Conservation (phyloP, 1,284 basidiomycete genomes). For the Cryptococcus hybrid region DNA sequence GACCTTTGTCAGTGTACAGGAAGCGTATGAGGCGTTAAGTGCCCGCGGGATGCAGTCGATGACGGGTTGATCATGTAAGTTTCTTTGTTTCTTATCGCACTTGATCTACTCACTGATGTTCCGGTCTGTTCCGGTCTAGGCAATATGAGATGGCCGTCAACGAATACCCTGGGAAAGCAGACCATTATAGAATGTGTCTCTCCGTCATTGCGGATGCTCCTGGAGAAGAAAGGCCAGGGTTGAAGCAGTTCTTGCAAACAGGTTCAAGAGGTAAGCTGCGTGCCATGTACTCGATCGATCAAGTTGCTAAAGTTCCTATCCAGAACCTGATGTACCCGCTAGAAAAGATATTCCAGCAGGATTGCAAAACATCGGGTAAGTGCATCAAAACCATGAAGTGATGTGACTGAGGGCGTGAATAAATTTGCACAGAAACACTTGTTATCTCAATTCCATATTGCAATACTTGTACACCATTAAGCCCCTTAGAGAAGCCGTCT, state of each 20-base stretch:
- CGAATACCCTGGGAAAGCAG: conserved; percentile 37
- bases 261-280: conserved; percentile 19
- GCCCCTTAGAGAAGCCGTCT: conserved; percentile 43
- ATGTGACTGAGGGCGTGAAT: background rate
- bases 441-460: conserved; percentile 49
- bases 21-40: conserved; percentile 42
- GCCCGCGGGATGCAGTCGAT: conserved; percentile 36
- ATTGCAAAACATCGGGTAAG: conserved; percentile 48
- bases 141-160: conserved; percentile 44
- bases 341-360: conserved; percentile 47
- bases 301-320: background rate
- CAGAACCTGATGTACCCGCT: conserved; percentile 26
- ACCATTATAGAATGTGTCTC: conserved; percentile 42
- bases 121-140: conserved; percentile 16
- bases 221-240: conserved; percentile 33
- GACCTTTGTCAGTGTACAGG: conserved; percentile 32
- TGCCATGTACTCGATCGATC: background rate
- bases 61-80: conserved; percentile 44
- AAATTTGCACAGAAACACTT: conserved; percentile 38
- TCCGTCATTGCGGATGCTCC: conserved; percentile 40
- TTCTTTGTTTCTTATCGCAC: background rate
- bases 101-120: background rate
- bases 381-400: background rate
- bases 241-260: conserved; percentile 34
- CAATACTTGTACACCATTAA: conserved; percentile 49